A percentile compares a stretch with the other conserved stretches of the same genome.
phyloP scores from a whole-genome alignment of 306 rosid species.

The Gastrolobium villosum region DNA sequence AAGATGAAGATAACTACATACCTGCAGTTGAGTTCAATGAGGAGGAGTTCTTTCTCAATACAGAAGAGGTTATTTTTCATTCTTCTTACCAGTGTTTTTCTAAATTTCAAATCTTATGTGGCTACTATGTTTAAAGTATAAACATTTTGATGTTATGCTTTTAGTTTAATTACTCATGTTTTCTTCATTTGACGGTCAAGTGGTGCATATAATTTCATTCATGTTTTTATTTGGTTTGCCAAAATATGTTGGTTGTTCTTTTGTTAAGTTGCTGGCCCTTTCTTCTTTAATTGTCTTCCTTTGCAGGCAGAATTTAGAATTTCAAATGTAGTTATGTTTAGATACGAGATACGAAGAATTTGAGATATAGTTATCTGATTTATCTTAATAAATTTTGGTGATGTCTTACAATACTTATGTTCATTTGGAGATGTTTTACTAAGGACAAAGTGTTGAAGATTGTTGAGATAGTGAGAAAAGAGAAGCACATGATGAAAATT shows the following conservation, averaged over 20 bases:
- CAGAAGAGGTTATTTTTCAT: conserved; percentile 68
- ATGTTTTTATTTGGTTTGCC: conserved; percentile 4
- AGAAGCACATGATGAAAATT: conserved; percentile 15
- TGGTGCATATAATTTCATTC: background rate
- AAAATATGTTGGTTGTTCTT: background rate
- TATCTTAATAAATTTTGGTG: background rate
- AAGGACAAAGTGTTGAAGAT: background rate
- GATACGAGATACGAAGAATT: background rate
- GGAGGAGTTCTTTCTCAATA: conserved; percentile 70
- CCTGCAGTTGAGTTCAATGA: conserved; percentile 68
- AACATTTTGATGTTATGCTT: background rate
- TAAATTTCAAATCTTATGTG: conserved; percentile 1
- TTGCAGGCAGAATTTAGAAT: background rate
- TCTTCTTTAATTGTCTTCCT: background rate
- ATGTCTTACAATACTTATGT: background rate
- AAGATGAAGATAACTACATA: conserved; percentile 58
- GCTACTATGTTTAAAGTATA: background rate
- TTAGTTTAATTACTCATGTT: background rate
- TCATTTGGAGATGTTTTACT: background rate
- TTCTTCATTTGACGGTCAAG: conserved; percentile 29
- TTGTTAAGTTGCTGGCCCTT: background rate
- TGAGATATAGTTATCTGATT: background rate
- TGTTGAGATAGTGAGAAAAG: background rate
- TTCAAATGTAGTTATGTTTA: background rate
- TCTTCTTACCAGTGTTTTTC: background rate